Evolutionary conservation across 192 early-diverging fungal species (phyloP).

Genomic region (Chytriomyces sp.): DNA sequence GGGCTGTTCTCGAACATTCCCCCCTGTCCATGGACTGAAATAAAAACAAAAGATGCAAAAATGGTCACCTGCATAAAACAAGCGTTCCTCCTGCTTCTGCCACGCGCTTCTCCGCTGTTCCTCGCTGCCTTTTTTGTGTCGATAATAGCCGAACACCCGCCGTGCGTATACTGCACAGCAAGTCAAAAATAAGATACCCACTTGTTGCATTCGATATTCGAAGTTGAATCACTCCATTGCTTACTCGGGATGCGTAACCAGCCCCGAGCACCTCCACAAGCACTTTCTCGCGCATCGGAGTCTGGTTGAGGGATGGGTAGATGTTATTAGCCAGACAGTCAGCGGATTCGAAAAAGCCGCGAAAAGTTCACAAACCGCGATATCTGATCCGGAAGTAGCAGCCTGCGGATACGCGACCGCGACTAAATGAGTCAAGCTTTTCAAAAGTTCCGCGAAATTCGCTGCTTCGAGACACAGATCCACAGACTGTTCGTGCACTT

Average conservation of each 20-base stretch:
- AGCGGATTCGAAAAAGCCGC: no score
- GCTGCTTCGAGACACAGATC: slow-evolving; percentile 33
- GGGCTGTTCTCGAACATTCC: not conserved
- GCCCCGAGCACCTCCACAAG: not conserved
- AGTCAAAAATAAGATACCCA: not conserved
- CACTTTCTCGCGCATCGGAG: not conserved
- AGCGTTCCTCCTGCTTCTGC: not conserved
- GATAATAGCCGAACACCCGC: not conserved
- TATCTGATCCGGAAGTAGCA: not conserved
- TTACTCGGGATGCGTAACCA: not conserved
- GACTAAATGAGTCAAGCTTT: slow-evolving; percentile 40
- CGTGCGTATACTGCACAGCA: not conserved
- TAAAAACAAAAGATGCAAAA: not conserved
- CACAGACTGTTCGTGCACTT: slow-evolving; percentile 46
- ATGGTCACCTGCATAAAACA: not conserved
- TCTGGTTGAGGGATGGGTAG: no score
- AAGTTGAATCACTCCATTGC: not conserved
- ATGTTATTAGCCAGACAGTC: no score
- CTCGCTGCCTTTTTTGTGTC: not conserved
- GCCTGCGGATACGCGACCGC: slow-evolving; percentile 34
- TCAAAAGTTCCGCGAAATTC: slow-evolving; percentile 49
- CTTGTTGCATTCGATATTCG: no score
- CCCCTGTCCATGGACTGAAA: not conserved
- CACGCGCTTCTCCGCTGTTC: not conserved
- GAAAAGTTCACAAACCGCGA: not conserved